Evolutionary conservation across 768 basidiomycete species (phyloP), one percentile per base, ranked within the genome.

Genomic region (Brasilioporus rufonigricans): DNA sequence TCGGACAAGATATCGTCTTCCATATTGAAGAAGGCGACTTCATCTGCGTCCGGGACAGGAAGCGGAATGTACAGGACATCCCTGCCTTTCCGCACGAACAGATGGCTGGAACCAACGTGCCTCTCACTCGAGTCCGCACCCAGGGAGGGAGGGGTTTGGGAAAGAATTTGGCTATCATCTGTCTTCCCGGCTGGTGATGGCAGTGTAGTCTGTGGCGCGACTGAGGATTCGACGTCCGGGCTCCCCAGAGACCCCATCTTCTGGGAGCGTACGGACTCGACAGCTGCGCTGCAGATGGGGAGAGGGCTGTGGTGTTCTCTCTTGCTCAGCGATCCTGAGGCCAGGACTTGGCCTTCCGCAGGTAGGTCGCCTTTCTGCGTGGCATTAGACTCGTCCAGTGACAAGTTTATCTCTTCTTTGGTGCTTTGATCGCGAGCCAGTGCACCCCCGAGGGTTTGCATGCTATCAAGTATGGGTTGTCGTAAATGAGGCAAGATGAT

Each of bases 401-500:
- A 32, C 6, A 12, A 10, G 4, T 8, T 23, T 33, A 13, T 27
- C 14, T 41, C 48, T 21, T 45, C 48, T 14, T n/a, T 36, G 11
- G 33, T n/a, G 13, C 21, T n/a, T 24, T 46, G 52, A 21, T 38
- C 32, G 13, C 39, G 23, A 29, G 40, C 44, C 39, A 46, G 52
- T 31, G 27, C 16, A 14, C 13, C 19, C 27, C 49, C 46, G 48
- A 13, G 23, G 40, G 53, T 23, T 14, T 27, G 50, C 5, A 58
- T 44, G 48, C 51, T 55, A 43, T 64, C 50, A 18, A 61, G 54
- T 13, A 61, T 23, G 27, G 66, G 51, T 52, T 61, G 64, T n/a
- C 65, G 64, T 35, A 67, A 40, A 38, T 59, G 33, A 21, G 65
- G 67, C 26, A 66, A 48, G 52, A 69, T 58, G 46, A 50, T 32